Conservation (phyloP, 345 rosid genomes). For the Euclidium syriacum region DNA sequence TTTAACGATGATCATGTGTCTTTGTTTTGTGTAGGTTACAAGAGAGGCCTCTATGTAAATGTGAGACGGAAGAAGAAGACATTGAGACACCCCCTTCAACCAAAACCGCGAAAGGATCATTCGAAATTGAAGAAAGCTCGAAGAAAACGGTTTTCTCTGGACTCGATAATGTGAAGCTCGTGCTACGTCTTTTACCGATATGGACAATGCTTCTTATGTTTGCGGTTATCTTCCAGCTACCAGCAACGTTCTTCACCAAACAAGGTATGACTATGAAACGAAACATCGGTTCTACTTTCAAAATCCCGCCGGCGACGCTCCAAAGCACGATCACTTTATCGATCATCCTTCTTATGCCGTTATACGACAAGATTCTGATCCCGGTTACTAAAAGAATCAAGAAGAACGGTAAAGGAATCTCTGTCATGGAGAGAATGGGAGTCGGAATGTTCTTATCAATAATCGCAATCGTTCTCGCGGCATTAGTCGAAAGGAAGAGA, state of each 20-base stretch:
- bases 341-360: slow-evolving; percentile 83
- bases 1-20: neutral
- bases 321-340: slow-evolving; percentile 82
- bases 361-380: slow-evolving; percentile 58
- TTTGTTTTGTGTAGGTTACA: slow-evolving; percentile 53
- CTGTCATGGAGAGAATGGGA: slow-evolving; percentile 82
- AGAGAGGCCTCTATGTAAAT: slow-evolving; percentile 64
- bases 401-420: slow-evolving; percentile 44
- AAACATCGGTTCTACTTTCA: slow-evolving; percentile 57
- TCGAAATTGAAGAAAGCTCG: slow-evolving; percentile 21
- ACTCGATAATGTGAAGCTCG: slow-evolving; percentile 43
- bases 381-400: slow-evolving; percentile 48
- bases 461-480: slow-evolving; percentile 79
- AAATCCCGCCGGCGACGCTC: slow-evolving; percentile 86
- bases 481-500: slow-evolving; percentile 65
- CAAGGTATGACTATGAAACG: slow-evolving; percentile 86
- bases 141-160: slow-evolving; percentile 11
- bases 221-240: slow-evolving; percentile 87
- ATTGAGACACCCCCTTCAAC: neutral
- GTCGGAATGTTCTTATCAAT: slow-evolving; percentile 77
- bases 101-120: slow-evolving; percentile 1
- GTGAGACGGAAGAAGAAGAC: slow-evolving; percentile 17
- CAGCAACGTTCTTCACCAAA: slow-evolving; percentile 84
- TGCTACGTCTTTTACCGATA: slow-evolving; percentile 70
- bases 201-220: slow-evolving; percentile 92